Conservation (phyloP, 306 rosid species). For the Oemleria cerasiformis region DNA sequence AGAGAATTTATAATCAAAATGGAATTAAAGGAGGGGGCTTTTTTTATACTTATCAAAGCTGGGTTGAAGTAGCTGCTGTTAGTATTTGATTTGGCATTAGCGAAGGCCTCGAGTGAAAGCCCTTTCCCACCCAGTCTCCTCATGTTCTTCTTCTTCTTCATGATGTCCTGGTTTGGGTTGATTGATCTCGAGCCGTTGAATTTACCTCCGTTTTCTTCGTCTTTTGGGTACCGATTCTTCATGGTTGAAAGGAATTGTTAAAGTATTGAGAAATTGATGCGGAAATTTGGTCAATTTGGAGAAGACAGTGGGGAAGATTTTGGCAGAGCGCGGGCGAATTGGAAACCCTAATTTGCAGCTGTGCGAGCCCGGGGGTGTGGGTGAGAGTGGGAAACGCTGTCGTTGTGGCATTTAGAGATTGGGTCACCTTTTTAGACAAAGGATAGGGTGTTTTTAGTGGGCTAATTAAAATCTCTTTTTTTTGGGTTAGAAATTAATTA, state of each 20-base stretch:
- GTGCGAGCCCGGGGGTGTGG: neutral
- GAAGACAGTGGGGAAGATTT: neutral
- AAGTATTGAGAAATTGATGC: neutral
- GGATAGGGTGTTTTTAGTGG: too few species aligned
- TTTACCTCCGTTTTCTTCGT: slow-evolving; percentile 22
- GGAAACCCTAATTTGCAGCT: slow-evolving; percentile 19
- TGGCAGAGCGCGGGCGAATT: neutral
- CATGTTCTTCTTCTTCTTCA: slow-evolving; percentile 42
- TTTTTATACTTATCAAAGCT: slow-evolving; percentile 65
- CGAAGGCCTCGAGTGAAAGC: slow-evolving; percentile 58
- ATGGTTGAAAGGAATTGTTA: slow-evolving; percentile 16
- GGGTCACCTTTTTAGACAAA: too few species aligned
- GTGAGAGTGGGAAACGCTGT: neutral
- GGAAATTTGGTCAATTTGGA: slow-evolving; percentile 9
- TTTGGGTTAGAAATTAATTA: too few species aligned
- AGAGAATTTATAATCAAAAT: neutral
- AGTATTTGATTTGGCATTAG: slow-evolving; percentile 50
- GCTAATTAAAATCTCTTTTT: too few species aligned
- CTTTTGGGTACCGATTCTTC: slow-evolving; percentile 37
- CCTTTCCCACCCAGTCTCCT: slow-evolving; percentile 60
- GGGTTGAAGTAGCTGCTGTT: slow-evolving; percentile 60
- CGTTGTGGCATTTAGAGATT: too few species aligned
- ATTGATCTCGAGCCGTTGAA: slow-evolving; percentile 22
- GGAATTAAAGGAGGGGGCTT: neutral
- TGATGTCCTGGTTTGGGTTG: slow-evolving; percentile 15